Base-by-base conservation (phyloP, 495 filamentous ascomycete species). In the Annulohypoxylon moriforme region DNA sequence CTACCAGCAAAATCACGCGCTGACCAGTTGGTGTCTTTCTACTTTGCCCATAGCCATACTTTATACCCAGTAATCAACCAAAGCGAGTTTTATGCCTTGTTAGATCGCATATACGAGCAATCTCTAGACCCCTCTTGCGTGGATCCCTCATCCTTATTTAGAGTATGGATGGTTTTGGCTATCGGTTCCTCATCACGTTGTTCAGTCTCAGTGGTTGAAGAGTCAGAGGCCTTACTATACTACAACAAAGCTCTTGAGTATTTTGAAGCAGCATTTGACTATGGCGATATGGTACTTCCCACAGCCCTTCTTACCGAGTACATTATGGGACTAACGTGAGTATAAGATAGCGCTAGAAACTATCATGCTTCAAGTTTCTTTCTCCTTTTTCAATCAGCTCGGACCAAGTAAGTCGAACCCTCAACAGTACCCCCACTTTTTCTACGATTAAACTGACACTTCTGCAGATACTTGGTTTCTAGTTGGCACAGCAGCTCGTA, bases 1-100 rank as follows among this genome's bases (percentile, higher is more conserved):
- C 52, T 75, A 8, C 59, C 77, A 8, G 71, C 77, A 11, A 62
- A 73, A 27, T 14, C 75, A n/a, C 75, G 78, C 27, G 75, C 77
- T n/a, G 72, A 52, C 20, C 69, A 76, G 25, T 46, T 82, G 29
- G 59, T 79, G 1, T 73, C 77, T 14, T 82, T 82, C 53, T 82
- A 82, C 46, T 82, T 82, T 50, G 81, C 79, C 5, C 81, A 82
- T 57, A 81, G 79, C 0, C 78, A 82, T 50, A 82, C 81, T 5
- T 65, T 82, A 0, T 82, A 82, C 52, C 81, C 79, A 2, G 78
- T 82, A 18, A 70, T 82, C 20, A 68, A 75, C 10, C 76, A 71
- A 18, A 62, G 42, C 13, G 78, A 80, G 25, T 77, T 82, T 33
- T 69, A 72, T 4, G 49, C 73, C 20, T 72, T 76, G 1, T 40